A percentile compares a stretch with the other conserved stretches of the same genome.
Conservation (phyloP, 2,329 filamentous ascomycete genomes). For the Corinectria fuckeliana region DNA sequence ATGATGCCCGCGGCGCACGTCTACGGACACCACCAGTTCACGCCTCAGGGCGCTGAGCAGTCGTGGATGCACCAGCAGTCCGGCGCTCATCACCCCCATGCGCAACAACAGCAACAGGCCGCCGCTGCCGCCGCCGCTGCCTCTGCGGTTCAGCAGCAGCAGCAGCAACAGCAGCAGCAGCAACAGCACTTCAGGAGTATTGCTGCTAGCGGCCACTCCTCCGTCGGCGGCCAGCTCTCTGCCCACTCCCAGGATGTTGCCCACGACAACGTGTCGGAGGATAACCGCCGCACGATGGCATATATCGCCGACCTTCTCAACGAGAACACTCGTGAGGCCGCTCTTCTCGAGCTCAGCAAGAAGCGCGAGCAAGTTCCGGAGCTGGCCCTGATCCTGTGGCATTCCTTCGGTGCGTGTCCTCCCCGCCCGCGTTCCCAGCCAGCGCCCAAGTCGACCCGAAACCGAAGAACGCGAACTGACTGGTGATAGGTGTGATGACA, state of each 20-base stretch:
- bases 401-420: conserved; percentile 83
- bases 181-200: conserved; percentile 77
- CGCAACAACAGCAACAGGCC: conserved; percentile 62
- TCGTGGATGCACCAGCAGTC: conserved; percentile 73
- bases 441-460: neutral
- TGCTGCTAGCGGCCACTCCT: conserved; percentile 65
- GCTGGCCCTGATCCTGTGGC: conserved; percentile 94
- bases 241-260: conserved; percentile 60
- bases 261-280: conserved; percentile 79
- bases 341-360: conserved; percentile 94
- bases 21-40: conserved; percentile 72
- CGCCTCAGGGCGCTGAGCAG: conserved; percentile 63
- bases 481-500: conserved; percentile 87
- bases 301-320: conserved; percentile 93
- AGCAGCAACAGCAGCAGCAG: conserved; percentile 62
- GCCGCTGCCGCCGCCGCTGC: conserved; percentile 50
- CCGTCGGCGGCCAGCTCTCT: conserved; percentile 50
- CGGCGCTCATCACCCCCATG: conserved; percentile 61
- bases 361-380: conserved; percentile 98
- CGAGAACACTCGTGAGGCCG: conserved; percentile 85
- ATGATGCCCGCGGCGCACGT: conserved; percentile 71
- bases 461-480: conserved; percentile 21
- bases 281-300: conserved; percentile 89
- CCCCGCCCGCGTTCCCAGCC: conserved; percentile 4
- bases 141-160: conserved; percentile 58